Conservation (phyloP, 345 rosid species). For the Eucalyptus paniculata region DNA sequence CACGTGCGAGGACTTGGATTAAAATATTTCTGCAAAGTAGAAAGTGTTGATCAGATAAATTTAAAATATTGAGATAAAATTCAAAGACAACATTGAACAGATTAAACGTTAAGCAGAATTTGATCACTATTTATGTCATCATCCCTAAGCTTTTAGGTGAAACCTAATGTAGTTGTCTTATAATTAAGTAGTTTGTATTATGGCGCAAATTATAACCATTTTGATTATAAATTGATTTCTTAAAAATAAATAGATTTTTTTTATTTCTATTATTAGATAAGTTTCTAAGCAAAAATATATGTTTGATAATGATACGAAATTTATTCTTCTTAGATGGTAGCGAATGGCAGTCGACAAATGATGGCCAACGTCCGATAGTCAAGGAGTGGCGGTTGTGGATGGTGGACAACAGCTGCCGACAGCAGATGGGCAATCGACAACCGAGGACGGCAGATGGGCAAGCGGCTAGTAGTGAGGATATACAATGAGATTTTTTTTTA, state of each 20-base stretch:
- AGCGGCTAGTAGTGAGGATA: accelerated
- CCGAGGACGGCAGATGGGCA: accelerated
- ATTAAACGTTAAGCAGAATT: no score
- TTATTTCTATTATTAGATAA: accelerated
- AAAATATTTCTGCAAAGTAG: neutral
- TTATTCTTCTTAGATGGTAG: accelerated
- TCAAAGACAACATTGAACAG: accelerated
- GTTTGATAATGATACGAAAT: accelerated
- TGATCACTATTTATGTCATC: no score
- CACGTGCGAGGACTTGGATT: neutral
- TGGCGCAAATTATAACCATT: accelerated
- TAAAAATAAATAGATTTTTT: no score
- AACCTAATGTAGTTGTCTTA: neutral
- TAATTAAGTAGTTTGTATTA: neutral
- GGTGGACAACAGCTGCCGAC: accelerated
- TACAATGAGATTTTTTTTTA: no score
- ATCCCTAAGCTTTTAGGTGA: neutral
- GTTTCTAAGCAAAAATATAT: accelerated
- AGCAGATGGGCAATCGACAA: accelerated
- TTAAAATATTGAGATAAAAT: neutral
- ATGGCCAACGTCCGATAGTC: accelerated
- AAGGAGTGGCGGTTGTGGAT: accelerated
- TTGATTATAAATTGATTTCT: accelerated
- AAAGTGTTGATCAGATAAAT: neutral
- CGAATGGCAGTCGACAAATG: accelerated